Percentiles rank a stretch among this genome's conserved stretches.
phyloP scores from a whole-genome alignment of 257 asterid species.

The Solanum piurae region DNA sequence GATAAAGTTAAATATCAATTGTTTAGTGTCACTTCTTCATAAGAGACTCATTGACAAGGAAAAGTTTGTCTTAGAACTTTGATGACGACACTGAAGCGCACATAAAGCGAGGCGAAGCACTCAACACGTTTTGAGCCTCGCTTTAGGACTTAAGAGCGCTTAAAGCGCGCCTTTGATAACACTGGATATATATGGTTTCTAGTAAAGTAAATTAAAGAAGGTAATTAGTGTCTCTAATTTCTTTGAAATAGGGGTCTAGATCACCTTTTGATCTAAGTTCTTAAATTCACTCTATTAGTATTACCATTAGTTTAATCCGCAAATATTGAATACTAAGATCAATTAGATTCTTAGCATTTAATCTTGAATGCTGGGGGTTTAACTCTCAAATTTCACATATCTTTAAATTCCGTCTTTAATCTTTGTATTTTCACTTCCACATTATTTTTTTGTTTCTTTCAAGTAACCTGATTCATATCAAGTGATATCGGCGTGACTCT shows the following conservation, averaged over 20 bases:
- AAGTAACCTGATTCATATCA: neutral
- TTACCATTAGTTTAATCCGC: neutral
- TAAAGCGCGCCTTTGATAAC: too few species aligned
- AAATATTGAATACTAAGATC: neutral
- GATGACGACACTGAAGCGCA: too few species aligned
- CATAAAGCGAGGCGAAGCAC: too few species aligned
- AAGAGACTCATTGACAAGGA: too few species aligned
- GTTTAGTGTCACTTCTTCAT: too few species aligned
- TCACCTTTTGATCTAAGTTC: neutral
- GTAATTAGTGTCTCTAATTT: neutral
- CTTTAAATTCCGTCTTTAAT: neutral
- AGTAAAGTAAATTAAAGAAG: neutral
- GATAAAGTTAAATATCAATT: too few species aligned
- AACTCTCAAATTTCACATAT: neutral
- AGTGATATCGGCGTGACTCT: neutral
- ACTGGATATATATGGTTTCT: neutral
- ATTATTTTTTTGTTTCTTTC: neutral
- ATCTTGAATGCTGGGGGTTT: neutral
- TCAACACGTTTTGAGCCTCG: too few species aligned
- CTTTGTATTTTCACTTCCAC: neutral
- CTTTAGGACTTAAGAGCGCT: too few species aligned
- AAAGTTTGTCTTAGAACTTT: too few species aligned
- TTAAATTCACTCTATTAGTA: neutral
- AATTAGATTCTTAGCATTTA: neutral
- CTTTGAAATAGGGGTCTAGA: neutral